Evolutionary conservation across 78 protist species (phyloP).

Genomic region (Dictyostelium firmibasis): DNA sequence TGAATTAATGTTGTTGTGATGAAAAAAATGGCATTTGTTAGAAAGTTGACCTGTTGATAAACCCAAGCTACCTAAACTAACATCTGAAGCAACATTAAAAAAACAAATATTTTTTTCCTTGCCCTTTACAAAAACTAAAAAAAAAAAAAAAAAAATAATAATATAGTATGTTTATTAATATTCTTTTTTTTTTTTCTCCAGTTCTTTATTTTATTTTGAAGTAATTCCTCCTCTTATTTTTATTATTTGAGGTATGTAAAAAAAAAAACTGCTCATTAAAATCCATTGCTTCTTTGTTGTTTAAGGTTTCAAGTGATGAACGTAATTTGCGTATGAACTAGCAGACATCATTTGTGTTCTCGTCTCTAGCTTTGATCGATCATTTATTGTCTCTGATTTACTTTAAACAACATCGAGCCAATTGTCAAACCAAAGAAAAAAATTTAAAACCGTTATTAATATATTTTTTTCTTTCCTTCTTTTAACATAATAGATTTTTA

Average conservation of each 20-base stretch:
- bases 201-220: neutral
- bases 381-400: constrained; percentile 13
- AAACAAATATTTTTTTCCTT: neutral
- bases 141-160: neutral
- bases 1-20: neutral
- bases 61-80: constrained; percentile 53
- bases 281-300: neutral
- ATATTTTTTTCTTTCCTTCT: neutral
- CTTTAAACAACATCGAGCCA: neutral
- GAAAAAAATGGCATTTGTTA: constrained; percentile 66
- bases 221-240: neutral
- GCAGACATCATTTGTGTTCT: constrained; percentile 1
- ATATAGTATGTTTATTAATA: neutral
- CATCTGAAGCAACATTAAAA: constrained; percentile 11
- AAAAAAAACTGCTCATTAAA: neutral
- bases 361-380: constrained; percentile 17
- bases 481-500: neutral
- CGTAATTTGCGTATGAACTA: constrained; percentile 34
- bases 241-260: neutral
- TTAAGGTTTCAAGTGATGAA: neutral
- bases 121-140: neutral
- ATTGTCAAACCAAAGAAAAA: too few species aligned
- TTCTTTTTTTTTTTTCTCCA: neutral
- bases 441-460: neutral
- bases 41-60: constrained; percentile 2